Evolutionary conservation across 345 rosid species (phyloP).

Genomic region (Citrus unshiu): DNA sequence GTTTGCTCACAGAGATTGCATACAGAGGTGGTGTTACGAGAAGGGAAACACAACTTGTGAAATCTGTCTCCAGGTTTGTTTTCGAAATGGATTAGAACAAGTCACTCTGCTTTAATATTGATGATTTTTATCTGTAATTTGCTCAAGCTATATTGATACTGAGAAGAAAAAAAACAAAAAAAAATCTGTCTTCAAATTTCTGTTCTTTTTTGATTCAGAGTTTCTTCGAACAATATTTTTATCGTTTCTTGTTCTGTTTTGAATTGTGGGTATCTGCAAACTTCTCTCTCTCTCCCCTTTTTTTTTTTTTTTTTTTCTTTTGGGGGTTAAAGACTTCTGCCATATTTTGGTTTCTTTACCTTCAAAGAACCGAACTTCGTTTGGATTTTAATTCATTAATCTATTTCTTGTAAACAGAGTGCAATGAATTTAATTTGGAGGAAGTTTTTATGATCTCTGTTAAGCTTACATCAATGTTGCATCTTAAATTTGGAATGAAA

Average conservation of each 20-base stretch:
- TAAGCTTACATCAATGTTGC: not conserved
- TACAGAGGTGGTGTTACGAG: constrained; percentile 98
- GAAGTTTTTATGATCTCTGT: not conserved
- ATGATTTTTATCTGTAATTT: not conserved
- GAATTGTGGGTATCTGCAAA: not conserved
- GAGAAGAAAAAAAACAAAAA: too few species aligned
- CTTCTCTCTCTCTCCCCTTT: not conserved
- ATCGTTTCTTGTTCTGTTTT: not conserved
- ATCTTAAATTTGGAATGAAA: not conserved
- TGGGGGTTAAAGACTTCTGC: not conserved
- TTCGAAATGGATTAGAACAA: not conserved
- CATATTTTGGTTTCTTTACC: not conserved
- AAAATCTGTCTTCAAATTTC: not conserved
- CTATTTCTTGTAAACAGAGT: not conserved
- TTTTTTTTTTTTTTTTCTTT: not conserved
- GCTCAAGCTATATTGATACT: not conserved
- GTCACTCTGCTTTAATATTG: not conserved
- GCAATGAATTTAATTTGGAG: not conserved
- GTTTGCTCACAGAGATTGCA: constrained; percentile 89
- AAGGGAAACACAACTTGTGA: constrained; percentile 93
- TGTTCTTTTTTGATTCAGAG: not conserved
- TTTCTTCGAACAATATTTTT: not conserved
- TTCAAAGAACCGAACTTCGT: not conserved
- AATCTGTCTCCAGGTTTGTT: constrained; percentile 88
- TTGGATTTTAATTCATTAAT: not conserved